Percentiles rank a stretch among this genome's conserved stretches.
Conservation (phyloP, 257 asterid species). For the Salvia splendens region DNA sequence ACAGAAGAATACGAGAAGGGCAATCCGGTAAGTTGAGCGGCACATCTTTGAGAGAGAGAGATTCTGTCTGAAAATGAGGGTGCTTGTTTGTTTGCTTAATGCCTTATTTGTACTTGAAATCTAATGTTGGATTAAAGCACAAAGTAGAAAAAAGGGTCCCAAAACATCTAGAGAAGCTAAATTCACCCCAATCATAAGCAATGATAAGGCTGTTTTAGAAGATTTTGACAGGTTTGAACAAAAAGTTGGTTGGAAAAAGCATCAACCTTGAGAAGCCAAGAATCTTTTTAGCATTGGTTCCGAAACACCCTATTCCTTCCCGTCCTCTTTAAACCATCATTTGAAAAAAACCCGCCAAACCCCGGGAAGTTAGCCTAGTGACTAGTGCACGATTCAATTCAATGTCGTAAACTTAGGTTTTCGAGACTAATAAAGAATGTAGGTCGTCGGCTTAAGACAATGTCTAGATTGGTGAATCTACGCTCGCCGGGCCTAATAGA, state of each 20-base stretch:
- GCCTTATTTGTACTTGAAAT: constrained; percentile 35
- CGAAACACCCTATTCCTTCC: constrained; percentile 51
- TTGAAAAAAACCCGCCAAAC: constrained; percentile 28
- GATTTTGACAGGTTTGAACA: constrained; percentile 78
- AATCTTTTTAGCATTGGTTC: constrained; percentile 59
- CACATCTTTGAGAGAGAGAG: constrained; percentile 48
- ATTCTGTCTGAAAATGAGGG: constrained; percentile 39
- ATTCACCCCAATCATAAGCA: constrained; percentile 79
- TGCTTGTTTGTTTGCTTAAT: constrained; percentile 23
- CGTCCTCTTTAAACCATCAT: constrained; percentile 59
- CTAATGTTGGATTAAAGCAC: constrained; percentile 55
- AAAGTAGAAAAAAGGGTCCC: constrained; percentile 52
- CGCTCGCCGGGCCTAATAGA: not conserved
- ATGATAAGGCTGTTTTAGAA: constrained; percentile 73
- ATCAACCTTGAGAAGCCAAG: constrained; percentile 85
- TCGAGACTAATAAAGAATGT: not conserved
- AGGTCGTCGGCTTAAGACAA: not conserved
- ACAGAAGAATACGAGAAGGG: constrained; percentile 44
- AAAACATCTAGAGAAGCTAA: constrained; percentile 54
- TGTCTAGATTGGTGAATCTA: too few relatives aligned
- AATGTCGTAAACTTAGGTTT: not conserved
- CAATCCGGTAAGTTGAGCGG: constrained; percentile 41
- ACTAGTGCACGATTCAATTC: not conserved
- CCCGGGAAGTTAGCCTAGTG: not conserved
- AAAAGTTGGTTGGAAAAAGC: constrained; percentile 50